A percentile compares a stretch with the other conserved stretches of the same genome.
Conservation (phyloP, 805 yeast species). For the Ogataea chonburiensis region DNA sequence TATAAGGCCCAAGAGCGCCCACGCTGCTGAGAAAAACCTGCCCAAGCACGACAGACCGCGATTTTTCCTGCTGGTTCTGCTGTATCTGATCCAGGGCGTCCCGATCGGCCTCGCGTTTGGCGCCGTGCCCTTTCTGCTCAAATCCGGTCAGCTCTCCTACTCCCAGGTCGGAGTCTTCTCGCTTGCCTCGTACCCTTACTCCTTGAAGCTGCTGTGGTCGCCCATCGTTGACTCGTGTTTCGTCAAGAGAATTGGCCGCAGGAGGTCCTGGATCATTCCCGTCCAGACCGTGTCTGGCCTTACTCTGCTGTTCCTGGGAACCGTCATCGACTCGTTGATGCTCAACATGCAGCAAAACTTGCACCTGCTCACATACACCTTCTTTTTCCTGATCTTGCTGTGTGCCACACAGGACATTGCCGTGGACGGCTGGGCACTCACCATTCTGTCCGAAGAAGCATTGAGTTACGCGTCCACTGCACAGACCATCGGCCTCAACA, state of each 20-base stretch:
- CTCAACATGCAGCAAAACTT: conserved; percentile 46
- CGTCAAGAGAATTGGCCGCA: conserved; percentile 64
- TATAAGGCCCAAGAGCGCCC: conserved; percentile 1
- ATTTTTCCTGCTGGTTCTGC: conserved; percentile 65
- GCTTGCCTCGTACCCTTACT: conserved; percentile 92
- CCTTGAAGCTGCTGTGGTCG: conserved; percentile 89
- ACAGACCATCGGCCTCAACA: conserved; percentile 90
- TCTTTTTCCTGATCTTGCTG: conserved; percentile 75
- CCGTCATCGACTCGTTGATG: conserved; percentile 48
- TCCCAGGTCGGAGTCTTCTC: conserved; percentile 90
- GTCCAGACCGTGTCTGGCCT: conserved; percentile 79
- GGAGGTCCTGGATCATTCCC: conserved; percentile 94
- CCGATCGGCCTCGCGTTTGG: conserved; percentile 97
- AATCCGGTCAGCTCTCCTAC: conserved; percentile 71
- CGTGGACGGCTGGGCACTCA: conserved; percentile 98
- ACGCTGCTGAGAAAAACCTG: conserved; percentile 16
- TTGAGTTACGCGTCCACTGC: conserved; percentile 95
- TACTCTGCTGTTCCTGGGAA: conserved; percentile 65
- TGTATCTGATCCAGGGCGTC: conserved; percentile 90
- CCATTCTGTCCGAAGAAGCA: conserved; percentile 73
- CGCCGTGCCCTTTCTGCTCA: conserved; percentile 84
- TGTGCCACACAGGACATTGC: conserved; percentile 99
- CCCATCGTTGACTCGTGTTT: conserved; percentile 92
- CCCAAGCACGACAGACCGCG: conserved; percentile 62
- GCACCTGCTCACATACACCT: conserved; percentile 59